Conservation (phyloP, 2,329 filamentous ascomycete genomes). For the Sclerotinia minor region DNA sequence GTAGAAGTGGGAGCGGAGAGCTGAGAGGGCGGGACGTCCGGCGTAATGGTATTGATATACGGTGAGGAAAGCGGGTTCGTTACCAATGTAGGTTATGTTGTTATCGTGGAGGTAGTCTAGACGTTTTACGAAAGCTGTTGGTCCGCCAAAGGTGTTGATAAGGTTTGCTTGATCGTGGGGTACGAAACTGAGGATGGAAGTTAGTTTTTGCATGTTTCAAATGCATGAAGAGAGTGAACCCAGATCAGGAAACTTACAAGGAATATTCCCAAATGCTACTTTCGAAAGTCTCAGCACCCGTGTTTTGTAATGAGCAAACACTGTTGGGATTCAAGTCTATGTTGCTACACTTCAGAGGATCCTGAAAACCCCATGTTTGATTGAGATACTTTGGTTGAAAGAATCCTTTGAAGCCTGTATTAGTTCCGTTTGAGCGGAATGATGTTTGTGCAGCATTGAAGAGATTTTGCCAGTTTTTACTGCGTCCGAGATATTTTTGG, state of each 20-base stretch:
- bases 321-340: conserved; percentile 35
- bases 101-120: conserved; percentile 66
- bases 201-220: neutral
- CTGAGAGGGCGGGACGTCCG: conserved; percentile 53
- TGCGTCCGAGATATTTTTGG: conserved; percentile 33
- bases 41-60: conserved; percentile 72
- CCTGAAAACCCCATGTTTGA: conserved; percentile 65
- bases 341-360: conserved; percentile 64
- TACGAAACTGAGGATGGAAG: conserved; percentile 33
- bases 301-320: conserved; percentile 38
- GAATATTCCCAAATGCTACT: conserved; percentile 70
- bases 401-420: conserved; percentile 68
- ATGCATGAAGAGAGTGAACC: neutral
- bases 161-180: conserved; percentile 57
- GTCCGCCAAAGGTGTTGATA: conserved; percentile 61
- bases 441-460: conserved; percentile 58
- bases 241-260: conserved; percentile 32
- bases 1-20: conserved; percentile 58
- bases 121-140: conserved; percentile 56
- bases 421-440: conserved; percentile 50
- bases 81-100: conserved; percentile 63
- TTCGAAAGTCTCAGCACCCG: conserved; percentile 64
- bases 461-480: conserved; percentile 59
- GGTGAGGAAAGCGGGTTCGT: conserved; percentile 63
- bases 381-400: conserved; percentile 69